A percentile compares a stretch with the other conserved stretches of the same genome.
phyloP scores from a whole-genome alignment of 2,329 filamentous ascomycete species.

The Beauveria sp. region DNA sequence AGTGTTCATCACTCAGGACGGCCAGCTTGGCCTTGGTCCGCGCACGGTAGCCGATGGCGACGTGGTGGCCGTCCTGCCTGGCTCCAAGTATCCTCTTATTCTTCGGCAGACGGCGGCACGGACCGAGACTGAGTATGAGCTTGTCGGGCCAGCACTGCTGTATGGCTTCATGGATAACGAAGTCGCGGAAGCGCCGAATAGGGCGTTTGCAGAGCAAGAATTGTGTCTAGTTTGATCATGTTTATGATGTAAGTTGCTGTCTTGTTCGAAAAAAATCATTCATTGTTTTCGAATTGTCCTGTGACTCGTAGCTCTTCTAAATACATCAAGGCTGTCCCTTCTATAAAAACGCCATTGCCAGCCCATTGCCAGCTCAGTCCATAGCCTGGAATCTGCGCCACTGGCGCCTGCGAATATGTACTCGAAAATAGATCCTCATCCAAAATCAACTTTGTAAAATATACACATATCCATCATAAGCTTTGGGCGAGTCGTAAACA shows the following conservation, averaged over 20 bases:
- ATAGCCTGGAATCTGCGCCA: background rate
- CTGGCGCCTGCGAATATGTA: background rate
- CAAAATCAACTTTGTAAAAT: conserved; percentile 6
- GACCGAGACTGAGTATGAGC: background rate
- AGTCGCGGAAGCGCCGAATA: background rate
- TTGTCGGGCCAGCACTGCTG: conserved; percentile 3
- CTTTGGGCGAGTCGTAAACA: background rate
- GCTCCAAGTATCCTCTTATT: conserved; percentile 2
- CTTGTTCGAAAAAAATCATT: background rate
- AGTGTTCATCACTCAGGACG: background rate
- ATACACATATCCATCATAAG: conserved; percentile 17
- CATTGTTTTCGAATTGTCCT: background rate
- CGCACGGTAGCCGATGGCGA: background rate
- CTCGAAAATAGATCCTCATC: background rate
- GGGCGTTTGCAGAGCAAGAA: background rate
- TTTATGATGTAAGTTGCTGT: background rate
- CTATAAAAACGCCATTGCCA: conserved; percentile 7
- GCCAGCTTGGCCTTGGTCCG: conserved; percentile 9
- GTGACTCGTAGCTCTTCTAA: background rate
- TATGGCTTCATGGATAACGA: conserved; percentile 10
- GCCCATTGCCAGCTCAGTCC: background rate
- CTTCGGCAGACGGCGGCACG: background rate
- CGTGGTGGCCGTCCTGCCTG: background rate
- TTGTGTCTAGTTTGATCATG: background rate
- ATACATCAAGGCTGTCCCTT: background rate